Percentiles rank a stretch among this genome's conserved stretches.
Evolutionary conservation across 2,329 filamentous ascomycete genomes (phyloP).

Genomic region (Geoglossum cookeanum): DNA sequence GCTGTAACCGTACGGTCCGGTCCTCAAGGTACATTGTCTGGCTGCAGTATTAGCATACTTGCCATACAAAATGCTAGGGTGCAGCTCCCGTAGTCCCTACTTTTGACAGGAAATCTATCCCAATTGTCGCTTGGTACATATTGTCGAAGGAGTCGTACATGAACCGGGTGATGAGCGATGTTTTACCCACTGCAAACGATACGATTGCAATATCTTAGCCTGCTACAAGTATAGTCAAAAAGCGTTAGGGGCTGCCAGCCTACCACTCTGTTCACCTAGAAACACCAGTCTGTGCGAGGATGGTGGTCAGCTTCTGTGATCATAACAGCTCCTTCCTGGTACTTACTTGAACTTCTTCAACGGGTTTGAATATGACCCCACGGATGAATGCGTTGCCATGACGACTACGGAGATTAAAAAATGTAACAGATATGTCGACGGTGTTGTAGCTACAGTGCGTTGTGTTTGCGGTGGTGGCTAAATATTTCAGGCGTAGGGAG

Average conservation of each 20-base stretch:
- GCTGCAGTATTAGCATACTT: constrained; percentile 1
- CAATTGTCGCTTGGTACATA: constrained; percentile 98
- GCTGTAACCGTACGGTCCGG: constrained; percentile 85
- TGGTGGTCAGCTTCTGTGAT: not conserved
- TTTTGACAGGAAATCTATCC: constrained; percentile 98
- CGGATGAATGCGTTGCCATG: constrained; percentile 27
- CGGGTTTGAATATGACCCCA: constrained; percentile 91
- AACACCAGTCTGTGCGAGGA: constrained; percentile 60
- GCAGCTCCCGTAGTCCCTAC: constrained; percentile 27
- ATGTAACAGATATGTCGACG: not conserved
- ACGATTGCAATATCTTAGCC: not conserved
- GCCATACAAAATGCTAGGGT: not conserved
- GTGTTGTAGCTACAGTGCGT: not conserved
- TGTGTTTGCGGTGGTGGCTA: not conserved
- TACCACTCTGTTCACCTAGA: constrained; percentile 96
- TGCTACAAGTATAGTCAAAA: not conserved
- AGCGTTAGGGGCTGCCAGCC: constrained; percentile 17
- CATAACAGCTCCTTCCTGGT: constrained; percentile 3
- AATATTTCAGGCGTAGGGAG: not conserved
- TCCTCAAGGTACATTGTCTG: constrained; percentile 99
- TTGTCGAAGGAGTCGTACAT: constrained; percentile 99
- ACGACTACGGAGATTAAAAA: not conserved
- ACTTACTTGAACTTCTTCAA: constrained; percentile 98
- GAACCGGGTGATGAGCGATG: constrained; percentile 93
- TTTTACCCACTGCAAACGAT: constrained; percentile 68